A percentile compares a stretch with the other conserved stretches of the same genome.
Conservation (phyloP, 148 eudicot species). For the Persicaria tinctoria region DNA sequence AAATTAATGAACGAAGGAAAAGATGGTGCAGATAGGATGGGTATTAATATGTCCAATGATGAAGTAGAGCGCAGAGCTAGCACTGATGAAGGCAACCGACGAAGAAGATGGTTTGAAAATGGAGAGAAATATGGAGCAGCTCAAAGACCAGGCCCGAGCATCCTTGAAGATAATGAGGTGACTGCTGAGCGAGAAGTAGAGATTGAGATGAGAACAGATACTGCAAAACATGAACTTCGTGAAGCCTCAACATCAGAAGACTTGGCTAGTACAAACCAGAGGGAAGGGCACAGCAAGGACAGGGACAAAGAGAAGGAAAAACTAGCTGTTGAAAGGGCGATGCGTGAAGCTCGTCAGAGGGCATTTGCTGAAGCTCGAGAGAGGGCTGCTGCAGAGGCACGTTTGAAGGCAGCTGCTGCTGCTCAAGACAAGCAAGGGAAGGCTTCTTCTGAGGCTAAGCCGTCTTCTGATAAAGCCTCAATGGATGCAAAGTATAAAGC, state of each 20-base stretch:
- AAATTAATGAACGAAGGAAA: conserved; percentile 9
- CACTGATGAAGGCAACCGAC: conserved; percentile 32
- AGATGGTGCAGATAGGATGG: conserved; percentile 15
- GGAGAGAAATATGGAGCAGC: conserved; percentile 22
- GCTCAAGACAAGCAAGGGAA: conserved; percentile 55
- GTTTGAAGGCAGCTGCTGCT: conserved; percentile 48
- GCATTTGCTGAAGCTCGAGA: conserved; percentile 87
- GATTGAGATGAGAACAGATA: conserved; percentile 15
- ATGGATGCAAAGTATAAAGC: conserved; percentile 66
- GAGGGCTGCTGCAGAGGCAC: conserved; percentile 60
- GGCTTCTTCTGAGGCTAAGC: conserved; percentile 33
- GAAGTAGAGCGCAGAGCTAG: conserved; percentile 23
- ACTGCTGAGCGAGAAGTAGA: conserved; percentile 25
- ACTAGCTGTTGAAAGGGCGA: conserved; percentile 77
- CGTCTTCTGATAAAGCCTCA: conserved; percentile 54
- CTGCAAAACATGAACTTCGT: conserved; percentile 16
- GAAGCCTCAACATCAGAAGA: conserved; percentile 23
- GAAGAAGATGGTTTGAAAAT: conserved; percentile 43
- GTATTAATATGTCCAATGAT: conserved; percentile 19
- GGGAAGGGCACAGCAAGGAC: conserved; percentile 34
- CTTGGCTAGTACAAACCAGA: conserved; percentile 20
- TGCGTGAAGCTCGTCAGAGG: conserved; percentile 95
- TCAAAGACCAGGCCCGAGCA: conserved; percentile 21
- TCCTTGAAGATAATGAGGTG: conserved; percentile 28
- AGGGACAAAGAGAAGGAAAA: conserved; percentile 65